Evolutionary conservation across 179 eudicot species (phyloP).

Genomic region (Spinacia oleracea): DNA sequence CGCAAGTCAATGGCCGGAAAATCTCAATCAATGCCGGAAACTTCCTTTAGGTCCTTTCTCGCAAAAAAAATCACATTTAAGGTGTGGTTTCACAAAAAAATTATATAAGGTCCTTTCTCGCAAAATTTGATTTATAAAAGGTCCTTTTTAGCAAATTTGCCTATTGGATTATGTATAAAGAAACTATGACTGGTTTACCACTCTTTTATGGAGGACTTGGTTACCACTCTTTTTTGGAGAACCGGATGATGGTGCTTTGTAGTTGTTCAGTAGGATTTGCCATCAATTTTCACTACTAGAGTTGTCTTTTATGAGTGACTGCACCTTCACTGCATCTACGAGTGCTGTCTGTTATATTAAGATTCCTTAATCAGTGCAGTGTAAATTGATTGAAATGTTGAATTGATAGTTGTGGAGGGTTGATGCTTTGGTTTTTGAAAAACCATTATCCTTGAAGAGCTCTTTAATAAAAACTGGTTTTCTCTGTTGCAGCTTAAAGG

Average conservation of each 20-base stretch:
- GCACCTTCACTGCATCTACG: not conserved
- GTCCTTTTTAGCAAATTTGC: too few species aligned
- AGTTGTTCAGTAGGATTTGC: not conserved
- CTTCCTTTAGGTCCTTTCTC: too few species aligned
- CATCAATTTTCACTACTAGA: not conserved
- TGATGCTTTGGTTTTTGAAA: not conserved
- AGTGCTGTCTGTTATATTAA: not conserved
- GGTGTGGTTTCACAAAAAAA: too few species aligned
- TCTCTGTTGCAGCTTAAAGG: slow-evolving; percentile 5
- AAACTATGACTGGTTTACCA: not conserved
- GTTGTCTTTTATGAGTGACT: not conserved
- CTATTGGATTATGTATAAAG: not conserved
- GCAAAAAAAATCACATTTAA: too few species aligned
- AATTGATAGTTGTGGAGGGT: not conserved
- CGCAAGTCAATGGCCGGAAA: too few species aligned
- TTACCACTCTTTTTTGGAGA: not conserved
- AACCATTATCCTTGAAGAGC: too few species aligned
- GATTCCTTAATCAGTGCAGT: not conserved
- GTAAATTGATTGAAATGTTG: not conserved
- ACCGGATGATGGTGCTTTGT: not conserved
- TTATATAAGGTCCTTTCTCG: too few species aligned
- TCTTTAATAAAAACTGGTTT: slow-evolving; percentile 5
- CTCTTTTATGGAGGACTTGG: not conserved
- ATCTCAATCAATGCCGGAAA: too few species aligned
- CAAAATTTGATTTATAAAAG: too few species aligned